A percentile compares a stretch with the other conserved stretches of the same genome.
These are phyloP conservation scores for Pichia sp. DNA, from an alignment of 1,139 yeast species.

Conservation along the genomic window DNA sequence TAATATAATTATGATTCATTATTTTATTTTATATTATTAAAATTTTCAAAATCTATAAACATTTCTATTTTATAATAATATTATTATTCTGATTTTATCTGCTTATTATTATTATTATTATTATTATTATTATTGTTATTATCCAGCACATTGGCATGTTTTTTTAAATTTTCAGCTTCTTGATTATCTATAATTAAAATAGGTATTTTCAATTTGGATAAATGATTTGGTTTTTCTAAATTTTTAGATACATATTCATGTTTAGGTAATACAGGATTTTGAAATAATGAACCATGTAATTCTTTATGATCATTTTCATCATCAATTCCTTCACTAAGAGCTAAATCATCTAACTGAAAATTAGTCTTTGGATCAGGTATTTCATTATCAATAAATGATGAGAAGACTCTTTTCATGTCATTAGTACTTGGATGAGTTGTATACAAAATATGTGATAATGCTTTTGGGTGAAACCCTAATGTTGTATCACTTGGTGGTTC, in stretches of 20 bases:
- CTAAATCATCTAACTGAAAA: constrained; percentile 5
- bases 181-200: constrained; percentile 24
- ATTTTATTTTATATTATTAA: too few species aligned
- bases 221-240: too few species aligned
- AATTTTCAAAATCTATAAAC: too few species aligned
- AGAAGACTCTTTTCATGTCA: constrained; percentile 9
- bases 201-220: constrained; percentile 17
- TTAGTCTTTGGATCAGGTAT: background rate
- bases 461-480: constrained; percentile 26
- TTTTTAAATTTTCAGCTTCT: constrained; percentile 24
- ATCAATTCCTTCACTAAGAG: constrained; percentile 9
- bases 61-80: too few species aligned
- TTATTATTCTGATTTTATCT: background rate
- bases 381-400: constrained; percentile 7
- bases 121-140: background rate
- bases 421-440: constrained; percentile 15
- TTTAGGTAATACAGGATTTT: background rate
- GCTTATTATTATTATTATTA: background rate
- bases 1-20: too few species aligned
- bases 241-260: too few species aligned
- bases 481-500: constrained; percentile 27
- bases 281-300: constrained; percentile 10
- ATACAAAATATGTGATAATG: constrained; percentile 25
- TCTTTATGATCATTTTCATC: background rate
- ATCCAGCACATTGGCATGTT: constrained; percentile 9